phyloP scores from a whole-genome alignment of 208 protist species.

The Herpetomonas samuelpessoai region DNA sequence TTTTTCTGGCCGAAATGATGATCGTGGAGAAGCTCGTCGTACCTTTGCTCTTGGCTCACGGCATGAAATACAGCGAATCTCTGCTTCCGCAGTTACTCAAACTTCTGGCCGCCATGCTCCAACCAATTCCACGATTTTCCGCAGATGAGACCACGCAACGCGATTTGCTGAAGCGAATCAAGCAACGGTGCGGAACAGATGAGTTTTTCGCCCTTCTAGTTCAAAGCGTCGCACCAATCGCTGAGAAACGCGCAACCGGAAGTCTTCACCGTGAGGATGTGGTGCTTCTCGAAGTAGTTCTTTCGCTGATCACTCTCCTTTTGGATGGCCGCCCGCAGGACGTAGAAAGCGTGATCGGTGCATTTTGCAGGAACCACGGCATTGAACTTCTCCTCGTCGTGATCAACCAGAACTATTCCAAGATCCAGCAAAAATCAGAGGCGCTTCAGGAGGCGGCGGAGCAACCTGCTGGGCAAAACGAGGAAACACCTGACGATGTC shows the following conservation, averaged over 20 bases:
- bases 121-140: slow-evolving; percentile 64
- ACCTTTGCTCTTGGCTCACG: slow-evolving; percentile 75
- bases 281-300: slow-evolving; percentile 75
- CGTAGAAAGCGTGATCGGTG: slow-evolving; percentile 47
- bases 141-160: slow-evolving; percentile 50
- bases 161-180: slow-evolving; percentile 61
- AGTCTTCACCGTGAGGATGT: slow-evolving; percentile 53
- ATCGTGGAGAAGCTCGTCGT: slow-evolving; percentile 79
- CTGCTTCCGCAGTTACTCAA: slow-evolving; percentile 84
- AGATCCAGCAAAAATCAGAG: slow-evolving; percentile 12
- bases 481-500: not conserved
- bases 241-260: slow-evolving; percentile 53
- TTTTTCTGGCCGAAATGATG: slow-evolving; percentile 77
- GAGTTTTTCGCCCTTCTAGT: slow-evolving; percentile 82
- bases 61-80: slow-evolving; percentile 59
- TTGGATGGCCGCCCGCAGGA: slow-evolving; percentile 42
- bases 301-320: slow-evolving; percentile 60
- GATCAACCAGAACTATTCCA: slow-evolving; percentile 80
- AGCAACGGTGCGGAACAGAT: slow-evolving; percentile 67
- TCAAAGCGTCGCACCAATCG: slow-evolving; percentile 74
- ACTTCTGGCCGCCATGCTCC: slow-evolving; percentile 58
- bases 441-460: not conserved
- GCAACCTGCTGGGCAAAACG: not conserved
- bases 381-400: slow-evolving; percentile 84
- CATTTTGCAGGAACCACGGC: slow-evolving; percentile 80